phyloP scores from a whole-genome alignment of 768 basidiomycete genomes.

The Sarcodon sp. region DNA sequence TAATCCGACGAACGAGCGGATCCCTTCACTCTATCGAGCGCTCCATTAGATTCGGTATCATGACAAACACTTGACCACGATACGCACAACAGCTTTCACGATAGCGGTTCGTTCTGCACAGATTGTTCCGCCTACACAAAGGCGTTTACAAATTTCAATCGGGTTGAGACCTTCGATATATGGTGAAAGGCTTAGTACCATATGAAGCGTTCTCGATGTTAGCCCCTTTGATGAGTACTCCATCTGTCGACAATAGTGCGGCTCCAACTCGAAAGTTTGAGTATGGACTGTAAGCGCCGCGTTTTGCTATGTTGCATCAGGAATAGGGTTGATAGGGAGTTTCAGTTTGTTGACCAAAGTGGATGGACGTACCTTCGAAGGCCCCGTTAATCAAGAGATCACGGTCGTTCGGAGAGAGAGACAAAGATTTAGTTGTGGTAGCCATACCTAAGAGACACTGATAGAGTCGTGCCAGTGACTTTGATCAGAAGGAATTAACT shows the following conservation, averaged over 20 bases:
- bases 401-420: neutral
- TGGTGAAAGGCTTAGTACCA: conserved; percentile 34
- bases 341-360: neutral
- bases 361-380: neutral
- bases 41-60: neutral
- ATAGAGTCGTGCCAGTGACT: too few species aligned
- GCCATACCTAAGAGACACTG: neutral
- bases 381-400: neutral
- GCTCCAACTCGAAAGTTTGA: conserved; percentile 92
- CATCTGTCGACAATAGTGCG: conserved; percentile 59
- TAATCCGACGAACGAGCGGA: conserved; percentile 52
- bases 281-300: conserved; percentile 70
- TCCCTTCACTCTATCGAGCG: conserved; percentile 64
- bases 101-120: conserved; percentile 94
- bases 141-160: neutral
- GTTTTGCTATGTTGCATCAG: conserved; percentile 33
- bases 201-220: conserved; percentile 94
- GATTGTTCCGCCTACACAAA: conserved; percentile 60
- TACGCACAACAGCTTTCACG: conserved; percentile 79
- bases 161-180: neutral
- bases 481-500: too few species aligned
- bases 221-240: conserved; percentile 67
- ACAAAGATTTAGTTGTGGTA: neutral
- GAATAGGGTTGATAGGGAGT: neutral
- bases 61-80: neutral